Base-by-base conservation (phyloP, 257 asterid genomes). In the Phtheirospermum japonicum region DNA sequence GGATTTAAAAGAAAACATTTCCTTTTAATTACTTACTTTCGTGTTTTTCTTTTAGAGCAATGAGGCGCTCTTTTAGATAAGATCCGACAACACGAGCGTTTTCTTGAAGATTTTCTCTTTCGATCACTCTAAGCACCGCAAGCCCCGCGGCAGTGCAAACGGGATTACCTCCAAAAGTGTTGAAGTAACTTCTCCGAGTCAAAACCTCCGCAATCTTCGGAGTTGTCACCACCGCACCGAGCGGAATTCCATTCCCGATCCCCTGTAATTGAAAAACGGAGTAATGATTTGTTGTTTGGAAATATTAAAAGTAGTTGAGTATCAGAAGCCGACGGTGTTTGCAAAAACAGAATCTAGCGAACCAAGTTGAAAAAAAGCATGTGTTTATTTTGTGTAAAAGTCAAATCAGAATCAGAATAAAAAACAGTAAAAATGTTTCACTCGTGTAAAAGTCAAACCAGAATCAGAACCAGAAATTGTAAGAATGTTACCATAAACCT, bases 151-250 rank as follows among this genome's bases (percentile, higher is more conserved):
- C 81, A 2, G 87, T 79, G 58, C 94, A 79, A 26, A 87, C 90
- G 4, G 95, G 95, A 59, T 87, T 85, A 19, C 95, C 94, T 64
- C 94, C 96, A 12, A 87, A 87, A 4, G 90, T 83, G 73, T 87
- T 87, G 81, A 85, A 85, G 84, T 87, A 86, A 73, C 81, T 78
- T n/a, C 92, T 76, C 5, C 63, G 82, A 9, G 80, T 82, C 74
- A 86, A 69, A 26, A 82, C 92, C 73, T 82, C 77, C 0, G 95
- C 89, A 5, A 86, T 70, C 64, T 82, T 65, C 2, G 83, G 89
- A 55, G 86, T 84, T 0, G 95, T 86, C 61, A 86, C 89, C 43
- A 86, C 89, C 4, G 95, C 92, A 19, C 95, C 95, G 4, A 86
- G 78, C 0, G 89, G 92, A 50, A 86, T 76, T 33, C 95, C 92